These are phyloP conservation scores for Ganoderma lingzhi DNA, from an alignment of 1,284 basidiomycete species.

Conservation along the genomic window DNA sequence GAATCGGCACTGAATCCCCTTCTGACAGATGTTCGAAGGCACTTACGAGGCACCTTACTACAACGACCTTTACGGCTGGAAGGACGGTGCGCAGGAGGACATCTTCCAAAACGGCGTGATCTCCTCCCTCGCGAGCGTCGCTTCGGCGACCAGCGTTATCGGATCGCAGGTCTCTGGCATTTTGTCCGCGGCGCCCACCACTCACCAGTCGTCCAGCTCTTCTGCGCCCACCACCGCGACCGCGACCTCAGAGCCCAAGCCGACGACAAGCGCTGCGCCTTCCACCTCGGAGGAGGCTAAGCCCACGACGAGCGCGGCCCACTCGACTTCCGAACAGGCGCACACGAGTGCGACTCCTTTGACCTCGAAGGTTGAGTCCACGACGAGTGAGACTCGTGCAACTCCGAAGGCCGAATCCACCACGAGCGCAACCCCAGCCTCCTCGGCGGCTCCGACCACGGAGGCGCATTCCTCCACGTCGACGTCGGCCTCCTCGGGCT, in stretches of 20 bases:
- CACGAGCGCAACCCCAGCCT: conserved; percentile 1
- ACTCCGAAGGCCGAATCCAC: conserved; percentile 5
- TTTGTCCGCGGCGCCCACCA: not conserved
- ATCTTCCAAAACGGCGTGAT: conserved; percentile 57
- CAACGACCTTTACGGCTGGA: conserved; percentile 63
- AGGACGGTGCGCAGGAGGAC: conserved; percentile 67
- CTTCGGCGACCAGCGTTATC: conserved; percentile 9
- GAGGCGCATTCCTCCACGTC: not conserved
- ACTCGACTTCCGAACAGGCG: conserved; percentile 1
- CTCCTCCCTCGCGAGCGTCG: conserved; percentile 20
- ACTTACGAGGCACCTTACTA: conserved; percentile 63
- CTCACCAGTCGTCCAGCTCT: not conserved
- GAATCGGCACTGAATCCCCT: not conserved
- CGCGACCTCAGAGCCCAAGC: conserved; percentile 5
- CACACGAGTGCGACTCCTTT: not conserved
- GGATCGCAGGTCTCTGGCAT: conserved; percentile 4
- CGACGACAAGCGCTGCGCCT: conserved; percentile 11
- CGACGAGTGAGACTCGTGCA: not conserved
- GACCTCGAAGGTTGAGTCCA: not conserved
- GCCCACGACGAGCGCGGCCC: conserved; percentile 8
- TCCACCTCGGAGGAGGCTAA: conserved; percentile 5
- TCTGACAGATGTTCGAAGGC: conserved; percentile 60
- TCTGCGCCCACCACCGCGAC: not conserved
- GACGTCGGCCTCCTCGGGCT: conserved; percentile 6
- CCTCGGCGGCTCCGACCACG: not conserved